Evolutionary conservation across 768 basidiomycete genomes (phyloP).

Genomic region (Russula compacta): DNA sequence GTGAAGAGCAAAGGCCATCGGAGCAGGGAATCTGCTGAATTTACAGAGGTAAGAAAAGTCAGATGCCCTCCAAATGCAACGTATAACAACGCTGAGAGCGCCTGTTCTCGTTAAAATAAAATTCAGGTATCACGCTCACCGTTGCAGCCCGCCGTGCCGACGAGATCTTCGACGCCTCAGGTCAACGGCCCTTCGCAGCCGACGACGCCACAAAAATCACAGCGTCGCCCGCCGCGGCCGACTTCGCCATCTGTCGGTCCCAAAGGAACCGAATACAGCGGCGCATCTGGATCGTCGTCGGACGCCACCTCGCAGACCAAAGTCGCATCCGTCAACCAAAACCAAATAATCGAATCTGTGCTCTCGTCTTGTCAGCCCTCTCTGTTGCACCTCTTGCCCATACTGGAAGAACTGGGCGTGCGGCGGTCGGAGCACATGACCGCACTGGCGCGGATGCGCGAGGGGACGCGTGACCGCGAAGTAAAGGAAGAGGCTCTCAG

Average conservation of each 20-base stretch:
- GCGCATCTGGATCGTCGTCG: not conserved
- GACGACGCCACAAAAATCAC: constrained; percentile 11
- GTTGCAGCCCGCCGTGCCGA: constrained; percentile 2
- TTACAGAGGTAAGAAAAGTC: constrained; percentile 23
- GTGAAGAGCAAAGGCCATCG: constrained; percentile 18
- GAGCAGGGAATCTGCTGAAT: constrained; percentile 21
- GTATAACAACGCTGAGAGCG: not conserved
- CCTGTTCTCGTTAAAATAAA: no score
- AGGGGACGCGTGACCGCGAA: constrained; percentile 59
- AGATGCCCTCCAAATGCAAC: not conserved
- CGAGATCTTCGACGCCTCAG: constrained; percentile 10
- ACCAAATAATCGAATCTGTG: constrained; percentile 46
- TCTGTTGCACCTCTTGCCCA: constrained; percentile 50
- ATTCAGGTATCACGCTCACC: constrained; percentile 4
- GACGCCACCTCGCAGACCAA: constrained; percentile 21
- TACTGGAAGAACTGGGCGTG: constrained; percentile 51
- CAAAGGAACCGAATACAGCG: constrained; percentile 12
- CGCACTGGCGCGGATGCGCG: constrained; percentile 51
- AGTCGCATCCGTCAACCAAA: constrained; percentile 32
- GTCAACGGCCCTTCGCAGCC: constrained; percentile 3
- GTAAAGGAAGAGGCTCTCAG: constrained; percentile 61
- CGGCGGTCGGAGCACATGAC: constrained; percentile 49
- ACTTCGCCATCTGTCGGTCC: constrained; percentile 7
- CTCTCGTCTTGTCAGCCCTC: constrained; percentile 58
- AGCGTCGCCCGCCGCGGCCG: constrained; percentile 4